These are phyloP conservation scores for Brassica rapa DNA, from an alignment of 345 rosid genomes.

Conservation along the genomic window DNA sequence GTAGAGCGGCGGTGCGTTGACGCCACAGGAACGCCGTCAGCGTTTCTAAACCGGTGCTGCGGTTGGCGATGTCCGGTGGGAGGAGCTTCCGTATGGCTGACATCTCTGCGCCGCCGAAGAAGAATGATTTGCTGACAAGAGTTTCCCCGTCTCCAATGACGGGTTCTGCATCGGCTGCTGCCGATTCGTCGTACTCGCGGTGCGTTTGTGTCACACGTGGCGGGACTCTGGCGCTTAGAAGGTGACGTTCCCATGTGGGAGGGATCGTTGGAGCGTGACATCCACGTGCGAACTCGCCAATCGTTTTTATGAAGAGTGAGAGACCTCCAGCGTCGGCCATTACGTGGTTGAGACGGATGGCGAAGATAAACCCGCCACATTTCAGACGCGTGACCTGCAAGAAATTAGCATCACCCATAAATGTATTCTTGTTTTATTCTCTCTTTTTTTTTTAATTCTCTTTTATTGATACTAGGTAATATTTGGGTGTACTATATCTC, in stretches of 20 bases:
- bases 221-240: conserved; percentile 31
- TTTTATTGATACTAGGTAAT: background rate
- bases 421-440: background rate
- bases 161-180: background rate
- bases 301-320: conserved; percentile 29
- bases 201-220: conserved; percentile 28
- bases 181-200: conserved; percentile 28
- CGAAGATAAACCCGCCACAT: conserved; percentile 46
- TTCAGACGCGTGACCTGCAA: conserved; percentile 41
- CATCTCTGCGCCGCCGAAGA: conserved; percentile 36
- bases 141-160: background rate
- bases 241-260: conserved; percentile 46
- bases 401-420: background rate
- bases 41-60: conserved; percentile 30
- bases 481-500: background rate
- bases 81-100: conserved; percentile 34
- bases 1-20: conserved; percentile 39
- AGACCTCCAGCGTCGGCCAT: conserved; percentile 35
- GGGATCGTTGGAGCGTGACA: conserved; percentile 16
- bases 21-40: conserved; percentile 46
- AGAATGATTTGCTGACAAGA: conserved; percentile 31
- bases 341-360: conserved; percentile 35
- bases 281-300: conserved; percentile 35
- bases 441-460: background rate
- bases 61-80: conserved; percentile 13